Conservation (phyloP, 1,284 basidiomycete genomes). For the Naganishia sp. region DNA sequence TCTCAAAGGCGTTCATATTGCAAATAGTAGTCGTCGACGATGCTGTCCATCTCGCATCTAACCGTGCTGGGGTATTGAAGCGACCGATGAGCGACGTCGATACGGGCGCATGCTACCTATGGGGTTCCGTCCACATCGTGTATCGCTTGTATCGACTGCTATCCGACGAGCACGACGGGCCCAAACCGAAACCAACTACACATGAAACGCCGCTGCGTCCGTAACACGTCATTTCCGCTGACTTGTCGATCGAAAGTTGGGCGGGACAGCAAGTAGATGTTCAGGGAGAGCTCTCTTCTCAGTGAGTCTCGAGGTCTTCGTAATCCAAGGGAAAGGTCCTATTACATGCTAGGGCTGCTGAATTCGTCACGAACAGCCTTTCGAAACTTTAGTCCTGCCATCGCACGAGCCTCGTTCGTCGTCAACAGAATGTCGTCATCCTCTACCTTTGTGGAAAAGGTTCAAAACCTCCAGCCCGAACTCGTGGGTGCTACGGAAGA, state of each 20-base stretch:
- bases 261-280: slow-evolving; percentile 13
- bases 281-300: not conserved
- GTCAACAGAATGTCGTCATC: slow-evolving; percentile 24
- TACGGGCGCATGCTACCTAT: too few species aligned
- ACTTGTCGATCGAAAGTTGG: slow-evolving; percentile 7
- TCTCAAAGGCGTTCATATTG: too few species aligned
- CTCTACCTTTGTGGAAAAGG: slow-evolving; percentile 31
- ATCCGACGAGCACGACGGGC: too few species aligned
- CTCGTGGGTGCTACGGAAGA: slow-evolving; percentile 45
- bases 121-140: too few species aligned
- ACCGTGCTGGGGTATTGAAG: too few species aligned
- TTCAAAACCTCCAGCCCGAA: slow-evolving; percentile 29
- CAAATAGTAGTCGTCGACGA: not conserved
- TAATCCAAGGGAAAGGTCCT: not conserved
- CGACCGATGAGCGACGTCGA: too few species aligned
- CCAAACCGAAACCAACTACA: too few species aligned
- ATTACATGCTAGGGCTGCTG: slow-evolving; percentile 12
- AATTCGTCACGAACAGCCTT: not conserved
- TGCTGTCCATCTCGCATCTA: not conserved
- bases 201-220: not conserved
- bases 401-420: not conserved
- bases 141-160: too few species aligned
- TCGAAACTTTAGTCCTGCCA: not conserved
- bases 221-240: slow-evolving; percentile 10
- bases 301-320: not conserved